Percentiles rank a stretch among this genome's conserved stretches.
phyloP scores from a whole-genome alignment of 768 basidiomycete genomes.

The Kondoa subrosea region DNA sequence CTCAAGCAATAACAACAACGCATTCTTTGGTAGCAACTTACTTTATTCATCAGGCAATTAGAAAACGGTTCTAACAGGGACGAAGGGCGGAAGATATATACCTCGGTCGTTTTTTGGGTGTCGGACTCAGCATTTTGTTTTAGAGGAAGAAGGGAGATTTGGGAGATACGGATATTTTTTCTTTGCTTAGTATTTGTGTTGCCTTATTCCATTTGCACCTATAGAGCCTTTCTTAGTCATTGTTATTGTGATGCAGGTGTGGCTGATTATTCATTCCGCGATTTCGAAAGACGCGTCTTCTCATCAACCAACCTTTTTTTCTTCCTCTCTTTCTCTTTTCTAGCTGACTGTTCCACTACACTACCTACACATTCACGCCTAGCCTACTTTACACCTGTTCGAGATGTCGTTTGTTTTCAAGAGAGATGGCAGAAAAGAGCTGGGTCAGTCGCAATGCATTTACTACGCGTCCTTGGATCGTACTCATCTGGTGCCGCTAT shows the following conservation, averaged over 20 bases:
- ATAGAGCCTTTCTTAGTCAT: no score
- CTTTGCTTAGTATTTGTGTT: no score
- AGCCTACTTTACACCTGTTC: neutral
- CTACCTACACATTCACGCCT: no score
- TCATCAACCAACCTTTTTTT: neutral
- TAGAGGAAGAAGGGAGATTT: no score
- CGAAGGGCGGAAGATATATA: no score
- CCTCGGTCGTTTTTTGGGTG: no score
- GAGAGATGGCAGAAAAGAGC: conserved; percentile 52
- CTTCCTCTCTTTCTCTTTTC: conserved; percentile 1
- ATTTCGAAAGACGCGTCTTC: neutral
- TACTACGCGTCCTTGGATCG: neutral
- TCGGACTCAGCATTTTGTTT: no score
- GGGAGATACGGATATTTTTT: no score
- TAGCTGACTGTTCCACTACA: conserved; percentile 11
- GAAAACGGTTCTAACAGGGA: no score
- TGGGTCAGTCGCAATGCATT: conserved; percentile 24
- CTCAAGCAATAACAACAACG: neutral
- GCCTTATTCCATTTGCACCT: no score
- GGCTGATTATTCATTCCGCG: no score
- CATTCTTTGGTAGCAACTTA: conserved; percentile 10
- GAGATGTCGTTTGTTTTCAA: conserved; percentile 26
- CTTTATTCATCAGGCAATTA: conserved; percentile 4
- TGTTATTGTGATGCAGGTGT: no score
- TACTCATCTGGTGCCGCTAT: neutral